Evolutionary conservation across 2,329 filamentous ascomycete species (phyloP), one percentile per base, ranked within the genome.

Genomic region (Fusarium pseudonygamai): DNA sequence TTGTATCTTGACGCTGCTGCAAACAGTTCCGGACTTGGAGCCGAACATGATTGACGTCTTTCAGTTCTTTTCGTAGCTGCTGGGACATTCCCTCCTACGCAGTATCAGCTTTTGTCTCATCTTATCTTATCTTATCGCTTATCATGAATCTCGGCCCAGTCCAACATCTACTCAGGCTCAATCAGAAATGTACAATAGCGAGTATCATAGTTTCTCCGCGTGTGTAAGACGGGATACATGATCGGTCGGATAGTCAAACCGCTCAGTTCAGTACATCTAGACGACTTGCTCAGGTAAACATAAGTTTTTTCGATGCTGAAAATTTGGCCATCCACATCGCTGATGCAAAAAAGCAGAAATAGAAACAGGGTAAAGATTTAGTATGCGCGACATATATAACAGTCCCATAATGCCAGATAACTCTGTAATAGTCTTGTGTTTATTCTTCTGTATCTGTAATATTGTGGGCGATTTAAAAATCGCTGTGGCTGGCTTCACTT

Each of bases 251-350:
- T 47, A 1, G 5, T 15, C 10, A n/a, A 0, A 14, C 2, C 5
- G 7, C 5, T 7, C 1, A 4, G 10, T 28, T 2, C 1, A 28
- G 20, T 12, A 12, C 30, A 0, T 16, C n/a, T n/a, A 2, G 11
- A n/a, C 14, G 6, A 4, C 13, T 5, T 5, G 20, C 26, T 22
- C 11, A 2, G 20, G 20, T 39, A 39, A 13, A 39, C 11, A 12
- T 3, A 39, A 13, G 20, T 39, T 6, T 13, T 39, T 20, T 39
- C 10, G 11, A 37, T 7, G 18, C 6, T 37, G 10, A 4, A 9
- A 18, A 16, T 18, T 18, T 18, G 0, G 0, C 9, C 3, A 37
- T 37, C 36, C 16, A 11, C 5, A 10, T 37, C 36, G 9, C 16
- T 10, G 9, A 37, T 5, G 8, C 16, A 10, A 16, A 10, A 6